These are phyloP conservation scores for Aspergillus chevalieri DNA, from an alignment of 2,329 filamentous ascomycete genomes.

Conservation along the genomic window DNA sequence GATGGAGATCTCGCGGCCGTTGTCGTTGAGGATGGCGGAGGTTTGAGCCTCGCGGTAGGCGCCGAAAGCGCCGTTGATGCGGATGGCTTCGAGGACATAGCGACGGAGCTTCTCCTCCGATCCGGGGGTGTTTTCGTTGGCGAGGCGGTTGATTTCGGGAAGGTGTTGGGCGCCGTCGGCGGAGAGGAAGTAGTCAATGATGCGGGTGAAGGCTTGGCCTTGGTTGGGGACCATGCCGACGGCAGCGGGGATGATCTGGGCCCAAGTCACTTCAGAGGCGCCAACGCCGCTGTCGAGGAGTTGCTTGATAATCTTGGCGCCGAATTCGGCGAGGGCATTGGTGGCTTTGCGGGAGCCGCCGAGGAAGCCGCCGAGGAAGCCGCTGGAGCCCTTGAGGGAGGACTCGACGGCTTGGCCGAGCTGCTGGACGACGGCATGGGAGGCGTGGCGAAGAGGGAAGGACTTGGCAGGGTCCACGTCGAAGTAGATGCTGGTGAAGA, in stretches of 20 bases:
- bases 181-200: constrained; percentile 66
- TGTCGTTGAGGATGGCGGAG: constrained; percentile 48
- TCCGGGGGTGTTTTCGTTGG: constrained; percentile 50
- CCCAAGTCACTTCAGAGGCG: constrained; percentile 62
- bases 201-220: constrained; percentile 65
- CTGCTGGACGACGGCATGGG: constrained; percentile 51
- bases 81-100: constrained; percentile 66
- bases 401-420: constrained; percentile 58
- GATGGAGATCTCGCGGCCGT: constrained; percentile 44
- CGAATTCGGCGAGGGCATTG: constrained; percentile 57
- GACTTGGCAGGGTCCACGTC: constrained; percentile 61
- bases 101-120: constrained; percentile 60
- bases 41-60: constrained; percentile 53
- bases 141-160: constrained; percentile 55
- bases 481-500: constrained; percentile 62
- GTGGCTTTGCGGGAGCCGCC: constrained; percentile 46
- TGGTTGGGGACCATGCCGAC: constrained; percentile 65
- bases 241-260: constrained; percentile 62
- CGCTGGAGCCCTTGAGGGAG: constrained; percentile 57
- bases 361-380: constrained; percentile 49
- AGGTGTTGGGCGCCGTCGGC: constrained; percentile 51
- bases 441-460: constrained; percentile 57
- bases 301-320: constrained; percentile 58
- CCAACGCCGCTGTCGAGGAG: constrained; percentile 59
- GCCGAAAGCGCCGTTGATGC: constrained; percentile 59